phyloP scores from a whole-genome alignment of 2,329 filamentous ascomycete genomes.

The Dothideomycetes sp. region DNA sequence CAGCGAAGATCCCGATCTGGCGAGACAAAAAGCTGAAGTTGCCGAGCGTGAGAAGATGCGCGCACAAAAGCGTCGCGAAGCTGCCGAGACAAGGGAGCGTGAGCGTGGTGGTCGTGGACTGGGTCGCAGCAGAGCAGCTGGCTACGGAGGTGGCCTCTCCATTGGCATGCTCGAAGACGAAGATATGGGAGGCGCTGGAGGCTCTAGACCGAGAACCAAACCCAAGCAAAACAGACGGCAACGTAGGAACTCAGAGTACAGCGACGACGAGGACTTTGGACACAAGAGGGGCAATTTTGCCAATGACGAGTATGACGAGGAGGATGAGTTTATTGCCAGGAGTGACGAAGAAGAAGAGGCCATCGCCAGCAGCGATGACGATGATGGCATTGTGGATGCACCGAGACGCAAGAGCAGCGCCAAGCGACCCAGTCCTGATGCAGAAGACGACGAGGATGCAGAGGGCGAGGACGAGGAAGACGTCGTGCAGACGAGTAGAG shows the following conservation, averaged over 20 bases:
- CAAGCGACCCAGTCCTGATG: constrained; percentile 17
- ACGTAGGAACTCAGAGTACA: constrained; percentile 36
- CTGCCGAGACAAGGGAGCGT: constrained; percentile 53
- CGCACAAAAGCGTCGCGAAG: constrained; percentile 55
- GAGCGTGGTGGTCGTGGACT: constrained; percentile 41
- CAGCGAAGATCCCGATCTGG: constrained; percentile 63
- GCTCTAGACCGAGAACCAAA: constrained; percentile 13
- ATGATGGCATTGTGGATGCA: constrained; percentile 32
- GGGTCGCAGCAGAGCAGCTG: constrained; percentile 33
- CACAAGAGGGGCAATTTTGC: constrained; percentile 49
- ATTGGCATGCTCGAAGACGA: constrained; percentile 61
- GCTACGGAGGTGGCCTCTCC: constrained; percentile 46
- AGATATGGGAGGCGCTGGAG: constrained; percentile 25
- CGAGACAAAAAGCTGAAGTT: constrained; percentile 61
- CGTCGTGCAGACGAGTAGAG: constrained; percentile 17
- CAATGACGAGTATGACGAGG: constrained; percentile 67
- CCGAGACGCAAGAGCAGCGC: constrained; percentile 12
- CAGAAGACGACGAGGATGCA: constrained; percentile 22
- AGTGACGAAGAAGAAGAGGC: constrained; percentile 51
- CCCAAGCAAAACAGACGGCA: constrained; percentile 18
- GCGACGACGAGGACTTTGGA: constrained; percentile 71
- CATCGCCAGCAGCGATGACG: constrained; percentile 45
- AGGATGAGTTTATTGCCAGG: constrained; percentile 66
- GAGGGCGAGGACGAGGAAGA: constrained; percentile 22
- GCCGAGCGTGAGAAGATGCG: constrained; percentile 64